A percentile compares a stretch with the other conserved stretches of the same genome.
Evolutionary conservation across 2,329 filamentous ascomycete species (phyloP).

Genomic region (Xylariaceae sp.): DNA sequence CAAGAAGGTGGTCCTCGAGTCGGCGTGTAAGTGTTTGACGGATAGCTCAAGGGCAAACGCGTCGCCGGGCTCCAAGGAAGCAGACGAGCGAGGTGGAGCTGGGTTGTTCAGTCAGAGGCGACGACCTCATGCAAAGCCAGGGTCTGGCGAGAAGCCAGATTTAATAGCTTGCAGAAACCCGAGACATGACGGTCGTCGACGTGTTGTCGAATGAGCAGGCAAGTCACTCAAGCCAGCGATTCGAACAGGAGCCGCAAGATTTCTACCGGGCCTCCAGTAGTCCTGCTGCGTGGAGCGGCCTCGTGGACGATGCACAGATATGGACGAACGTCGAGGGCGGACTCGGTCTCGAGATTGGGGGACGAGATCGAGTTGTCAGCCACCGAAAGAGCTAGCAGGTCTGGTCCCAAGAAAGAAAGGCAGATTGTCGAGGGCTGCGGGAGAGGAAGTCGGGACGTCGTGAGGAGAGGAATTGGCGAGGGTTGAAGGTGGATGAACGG

Average conservation of each 20-base stretch:
- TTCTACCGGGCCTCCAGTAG: slow-evolving; percentile 15
- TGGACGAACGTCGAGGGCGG: slow-evolving; percentile 15
- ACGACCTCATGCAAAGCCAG: slow-evolving; percentile 26
- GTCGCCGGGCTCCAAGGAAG: slow-evolving; percentile 12
- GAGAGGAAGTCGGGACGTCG: background rate
- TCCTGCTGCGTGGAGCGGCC: slow-evolving; percentile 11
- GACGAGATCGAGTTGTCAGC: too few species aligned
- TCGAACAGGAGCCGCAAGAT: slow-evolving; percentile 20
- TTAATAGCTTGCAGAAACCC: slow-evolving; percentile 32
- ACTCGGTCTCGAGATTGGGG: background rate
- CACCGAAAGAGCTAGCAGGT: too few species aligned
- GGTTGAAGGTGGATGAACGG: too few species aligned
- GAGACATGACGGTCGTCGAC: slow-evolving; percentile 33
- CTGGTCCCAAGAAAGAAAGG: too few species aligned
- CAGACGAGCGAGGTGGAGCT: slow-evolving; percentile 16
- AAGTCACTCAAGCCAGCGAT: too few species aligned
- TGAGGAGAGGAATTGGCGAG: background rate
- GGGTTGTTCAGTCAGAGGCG: slow-evolving; percentile 15
- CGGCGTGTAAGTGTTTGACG: slow-evolving; percentile 4
- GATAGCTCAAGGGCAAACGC: slow-evolving; percentile 26
- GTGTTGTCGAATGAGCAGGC: slow-evolving; percentile 7
- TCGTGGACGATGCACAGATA: slow-evolving; percentile 1
- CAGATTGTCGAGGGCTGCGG: too few species aligned
- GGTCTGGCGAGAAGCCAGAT: slow-evolving; percentile 35
- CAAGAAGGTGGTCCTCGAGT: slow-evolving; percentile 11